A percentile compares a stretch with the other conserved stretches of the same genome.
Conservation (phyloP, 202 grass and related monocot species). For the Miscanthus sacchariflorus region DNA sequence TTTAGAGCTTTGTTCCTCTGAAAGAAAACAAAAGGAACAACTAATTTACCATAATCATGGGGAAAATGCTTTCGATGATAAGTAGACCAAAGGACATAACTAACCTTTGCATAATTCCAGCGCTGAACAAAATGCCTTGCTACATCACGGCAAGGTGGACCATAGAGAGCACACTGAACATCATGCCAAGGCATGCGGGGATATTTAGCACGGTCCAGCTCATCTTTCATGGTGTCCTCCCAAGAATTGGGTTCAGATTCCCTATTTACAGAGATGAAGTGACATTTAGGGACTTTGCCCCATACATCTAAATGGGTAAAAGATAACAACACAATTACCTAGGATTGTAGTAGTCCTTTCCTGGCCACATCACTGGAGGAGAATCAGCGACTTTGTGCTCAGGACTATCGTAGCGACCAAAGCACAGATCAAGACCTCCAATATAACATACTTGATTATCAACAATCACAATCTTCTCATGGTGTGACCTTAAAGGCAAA, state of each 20-base stretch:
- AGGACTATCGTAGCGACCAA: constrained; percentile 90
- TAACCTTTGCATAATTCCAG: constrained; percentile 98
- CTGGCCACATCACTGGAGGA: constrained; percentile 82
- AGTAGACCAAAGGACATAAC: constrained; percentile 44
- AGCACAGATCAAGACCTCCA: constrained; percentile 94
- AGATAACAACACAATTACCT: constrained; percentile 59
- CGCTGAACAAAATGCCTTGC: constrained; percentile 99
- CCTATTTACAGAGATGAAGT: constrained; percentile 54
- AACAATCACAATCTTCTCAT: constrained; percentile 97
- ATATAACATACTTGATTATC: constrained; percentile 95
- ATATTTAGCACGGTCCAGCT: constrained; percentile 91
- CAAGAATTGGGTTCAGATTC: constrained; percentile 99
- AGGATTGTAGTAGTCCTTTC: constrained; percentile 98
- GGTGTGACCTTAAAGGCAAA: constrained; percentile 84
- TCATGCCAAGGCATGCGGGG: constrained; percentile 99
- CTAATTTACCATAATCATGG: constrained; percentile 33
- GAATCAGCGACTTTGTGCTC: constrained; percentile 90
- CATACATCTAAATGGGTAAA: constrained; percentile 25
- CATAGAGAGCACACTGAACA: constrained; percentile 93
- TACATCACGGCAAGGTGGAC: constrained; percentile 89
- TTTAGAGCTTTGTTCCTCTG: constrained; percentile 99
- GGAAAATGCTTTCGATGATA: constrained; percentile 30
- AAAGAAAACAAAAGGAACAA: constrained; percentile 34
- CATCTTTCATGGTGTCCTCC: constrained; percentile 98
- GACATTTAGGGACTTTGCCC: constrained; percentile 30